Evolutionary conservation across 768 basidiomycete species (phyloP).

Genomic region (Pulveroboletus frians): DNA sequence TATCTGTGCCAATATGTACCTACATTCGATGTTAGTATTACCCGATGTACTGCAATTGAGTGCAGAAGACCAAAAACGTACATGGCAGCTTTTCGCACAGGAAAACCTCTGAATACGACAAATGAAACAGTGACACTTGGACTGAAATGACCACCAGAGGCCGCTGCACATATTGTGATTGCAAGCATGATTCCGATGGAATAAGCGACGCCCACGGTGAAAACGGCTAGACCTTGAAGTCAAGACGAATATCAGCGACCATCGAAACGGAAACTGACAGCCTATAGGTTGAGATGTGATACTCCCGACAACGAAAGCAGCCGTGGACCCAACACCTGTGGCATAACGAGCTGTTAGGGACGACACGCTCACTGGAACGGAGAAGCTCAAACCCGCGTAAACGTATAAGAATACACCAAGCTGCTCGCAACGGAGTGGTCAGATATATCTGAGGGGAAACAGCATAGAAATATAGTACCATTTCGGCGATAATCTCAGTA

Average conservation of each 20-base stretch:
- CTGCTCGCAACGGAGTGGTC: constrained; percentile 27
- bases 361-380: background rate
- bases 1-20: constrained; percentile 64
- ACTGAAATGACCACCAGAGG: constrained; percentile 63
- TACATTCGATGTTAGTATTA: constrained; percentile 24
- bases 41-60: background rate
- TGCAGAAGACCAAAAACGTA: constrained; percentile 25
- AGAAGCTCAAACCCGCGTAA: constrained; percentile 37
- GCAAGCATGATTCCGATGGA: constrained; percentile 58
- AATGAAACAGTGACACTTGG: constrained; percentile 56
- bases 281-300: constrained; percentile 40
- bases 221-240: constrained; percentile 36
- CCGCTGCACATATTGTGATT: constrained; percentile 43
- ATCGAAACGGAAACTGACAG: constrained; percentile 37
- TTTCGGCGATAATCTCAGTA: constrained; percentile 58
- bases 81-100: constrained; percentile 47
- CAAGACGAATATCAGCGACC: background rate
- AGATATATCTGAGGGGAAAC: background rate
- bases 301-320: constrained; percentile 45
- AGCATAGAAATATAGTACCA: constrained; percentile 32
- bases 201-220: constrained; percentile 57
- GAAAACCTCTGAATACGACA: constrained; percentile 51
- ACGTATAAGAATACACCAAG: constrained; percentile 60
- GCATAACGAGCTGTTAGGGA: background rate
- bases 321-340: constrained; percentile 51